Evolutionary conservation across 257 asterid genomes (phyloP), one percentile per base, ranked within the genome.

Genomic region (Gentiana macrophylla): DNA sequence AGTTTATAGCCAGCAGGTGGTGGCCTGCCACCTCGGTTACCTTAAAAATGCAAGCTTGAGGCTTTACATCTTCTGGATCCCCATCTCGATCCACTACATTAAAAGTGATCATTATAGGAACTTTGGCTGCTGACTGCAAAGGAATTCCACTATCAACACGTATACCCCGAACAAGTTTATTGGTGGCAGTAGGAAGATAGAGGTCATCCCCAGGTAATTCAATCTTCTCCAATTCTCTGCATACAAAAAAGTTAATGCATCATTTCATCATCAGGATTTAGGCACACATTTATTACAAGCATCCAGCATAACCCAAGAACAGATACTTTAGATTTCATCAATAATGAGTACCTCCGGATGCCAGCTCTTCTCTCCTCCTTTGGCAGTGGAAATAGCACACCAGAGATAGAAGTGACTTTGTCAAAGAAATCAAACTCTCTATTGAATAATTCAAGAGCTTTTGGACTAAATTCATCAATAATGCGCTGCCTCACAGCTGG

Each of bases 41-140:
- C 97, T 92, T 88, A 76, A 88, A 88, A 54, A 92, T 92, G 78
- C 99, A 92, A 69, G 99, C 97, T 74, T 92, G 99, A 50, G 99
- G 97, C 72, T 83, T 85, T 63, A 88, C 58, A 55, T 83, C 90
- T 55, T 77, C 74, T 49, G 54, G 81, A 72, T 92, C 87, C 63
- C 97, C 95, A 43, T 85, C 88, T 35, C 83, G 78, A 68, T 88
- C 97, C 61, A 79, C 86, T 70, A 92, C 97, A 72, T 92, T 76
- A 70, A 92, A 92, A 59, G 99, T 88, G 76, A 92, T 88, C 99
- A 85, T 92, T 60, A 92, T 92, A 60, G 99, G 99, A 65, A 92
- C 99, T 79, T 88, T 92, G 51, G 99, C 95, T n/a, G 99, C 99
- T 68, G 99, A 92, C 64, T 92, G 99, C 72, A 92, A 73, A 55